These are phyloP conservation scores for Botrytis fabae DNA, from an alignment of 2,329 filamentous ascomycete genomes.

Conservation along the genomic window DNA sequence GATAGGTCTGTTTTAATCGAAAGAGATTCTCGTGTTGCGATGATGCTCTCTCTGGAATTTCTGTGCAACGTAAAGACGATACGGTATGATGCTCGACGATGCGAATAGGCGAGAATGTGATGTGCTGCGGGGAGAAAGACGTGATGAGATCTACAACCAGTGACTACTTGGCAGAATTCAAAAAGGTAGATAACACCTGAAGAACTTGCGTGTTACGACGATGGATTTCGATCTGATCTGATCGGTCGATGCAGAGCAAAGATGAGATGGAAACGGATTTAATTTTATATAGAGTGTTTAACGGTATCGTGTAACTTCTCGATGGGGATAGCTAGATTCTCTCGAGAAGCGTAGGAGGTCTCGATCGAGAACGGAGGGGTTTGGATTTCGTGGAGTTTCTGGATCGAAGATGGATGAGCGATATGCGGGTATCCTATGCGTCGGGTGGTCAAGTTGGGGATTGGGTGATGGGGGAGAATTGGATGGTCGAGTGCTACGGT, in stretches of 20 bases:
- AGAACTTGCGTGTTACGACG: background rate
- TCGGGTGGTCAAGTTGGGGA: no score
- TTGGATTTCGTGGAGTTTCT: background rate
- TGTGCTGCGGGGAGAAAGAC: background rate
- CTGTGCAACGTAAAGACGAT: background rate
- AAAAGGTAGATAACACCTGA: background rate
- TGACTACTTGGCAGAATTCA: background rate
- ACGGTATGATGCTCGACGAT: background rate
- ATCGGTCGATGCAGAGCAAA: background rate
- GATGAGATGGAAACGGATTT: background rate
- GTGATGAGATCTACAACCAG: background rate
- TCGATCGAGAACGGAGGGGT: background rate
- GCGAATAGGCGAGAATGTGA: background rate
- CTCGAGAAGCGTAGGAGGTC: no score
- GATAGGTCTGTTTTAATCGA: background rate
- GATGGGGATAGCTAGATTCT: background rate
- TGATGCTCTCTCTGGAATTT: background rate
- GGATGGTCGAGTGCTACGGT: background rate
- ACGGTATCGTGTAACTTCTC: background rate
- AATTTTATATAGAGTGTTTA: background rate
- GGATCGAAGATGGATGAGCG: background rate
- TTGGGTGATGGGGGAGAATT: no score
- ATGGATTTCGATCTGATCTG: background rate
- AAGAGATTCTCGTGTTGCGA: background rate
- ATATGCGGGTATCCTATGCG: no score